phyloP scores from a whole-genome alignment of 2,329 filamentous ascomycete species.

The Aschersonia sp. region DNA sequence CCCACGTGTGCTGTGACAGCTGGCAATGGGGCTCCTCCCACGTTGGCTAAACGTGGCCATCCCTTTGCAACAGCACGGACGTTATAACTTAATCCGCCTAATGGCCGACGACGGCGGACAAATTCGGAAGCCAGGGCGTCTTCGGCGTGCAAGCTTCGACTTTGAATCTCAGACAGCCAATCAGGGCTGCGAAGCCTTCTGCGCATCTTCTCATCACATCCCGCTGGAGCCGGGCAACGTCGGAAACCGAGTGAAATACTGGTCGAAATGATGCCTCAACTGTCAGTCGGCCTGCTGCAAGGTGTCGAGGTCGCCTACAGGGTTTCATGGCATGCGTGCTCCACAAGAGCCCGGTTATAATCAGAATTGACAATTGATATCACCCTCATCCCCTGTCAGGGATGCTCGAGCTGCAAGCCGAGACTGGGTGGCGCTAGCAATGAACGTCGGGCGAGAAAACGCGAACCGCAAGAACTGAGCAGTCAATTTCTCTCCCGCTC shows the following conservation, averaged over 20 bases:
- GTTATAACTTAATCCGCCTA: neutral
- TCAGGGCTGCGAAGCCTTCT: neutral
- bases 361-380: neutral
- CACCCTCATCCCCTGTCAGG: neutral
- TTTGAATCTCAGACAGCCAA: neutral
- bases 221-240: neutral
- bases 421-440: neutral
- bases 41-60: neutral
- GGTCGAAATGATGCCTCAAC: neutral
- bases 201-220: neutral
- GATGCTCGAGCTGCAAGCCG: neutral
- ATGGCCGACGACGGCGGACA: too few species aligned
- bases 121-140: neutral
- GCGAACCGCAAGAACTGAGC: neutral
- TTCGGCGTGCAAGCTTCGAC: neutral
- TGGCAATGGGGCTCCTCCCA: neutral
- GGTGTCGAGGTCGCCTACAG: neutral
- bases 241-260: neutral
- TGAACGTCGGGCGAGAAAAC: neutral
- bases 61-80: neutral
- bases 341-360: neutral
- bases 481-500: neutral
- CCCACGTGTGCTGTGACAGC: neutral
- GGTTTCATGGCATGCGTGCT: neutral
- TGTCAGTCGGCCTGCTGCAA: neutral